Base-by-base conservation (phyloP, 495 filamentous ascomycete genomes). In the Filosporella fistucella region DNA sequence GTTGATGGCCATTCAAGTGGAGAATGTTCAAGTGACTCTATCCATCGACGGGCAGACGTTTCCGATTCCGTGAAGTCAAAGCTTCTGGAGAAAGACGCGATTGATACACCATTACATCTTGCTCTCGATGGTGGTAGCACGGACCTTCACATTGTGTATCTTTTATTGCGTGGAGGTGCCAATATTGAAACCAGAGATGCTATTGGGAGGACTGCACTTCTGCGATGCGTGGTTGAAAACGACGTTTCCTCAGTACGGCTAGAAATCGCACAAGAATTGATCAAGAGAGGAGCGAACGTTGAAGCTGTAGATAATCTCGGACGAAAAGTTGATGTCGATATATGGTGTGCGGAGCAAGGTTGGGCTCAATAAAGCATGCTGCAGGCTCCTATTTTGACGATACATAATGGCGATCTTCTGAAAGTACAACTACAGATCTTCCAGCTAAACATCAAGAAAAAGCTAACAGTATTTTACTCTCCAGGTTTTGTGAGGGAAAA, bases 71-170 rank as follows among this genome's bases (percentile, higher is more conserved):
- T 16, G n/a, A n/a, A 35, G n/a, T 16, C 6, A 4, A 17, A 5
- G 18, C n/a, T 14, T 13, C 7, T 30, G 8, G 13, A 30, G 28
- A 13, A 16, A 8, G 33, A 17, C 4, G 33, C 18, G 33, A 35
- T 35, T 14, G 33, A 35, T 35, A 35, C n/a, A 35, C 33, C 33
- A 4, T 35, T 35, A 35, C 33, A 35, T 35, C 33, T 35, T 35
- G 33, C 33, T 35, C 4, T 35, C 13, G 33, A 35, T 35, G 7
- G n/a, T 16, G 33, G 18, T 14, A 7, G 7, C n/a, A 17, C n/a
- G 5, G 33, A 35, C 18, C 4, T 35, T 16, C 13, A 16, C 18
- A 7, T 35, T 17, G 13, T 35, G 13, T 35, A 5, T 35, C 7
- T 35, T 35, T 17, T 35, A 6, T 35, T 35, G 13, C 13, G 18